Evolutionary conservation across 2,329 filamentous ascomycete genomes (phyloP).

Genomic region (Claviceps sp.): DNA sequence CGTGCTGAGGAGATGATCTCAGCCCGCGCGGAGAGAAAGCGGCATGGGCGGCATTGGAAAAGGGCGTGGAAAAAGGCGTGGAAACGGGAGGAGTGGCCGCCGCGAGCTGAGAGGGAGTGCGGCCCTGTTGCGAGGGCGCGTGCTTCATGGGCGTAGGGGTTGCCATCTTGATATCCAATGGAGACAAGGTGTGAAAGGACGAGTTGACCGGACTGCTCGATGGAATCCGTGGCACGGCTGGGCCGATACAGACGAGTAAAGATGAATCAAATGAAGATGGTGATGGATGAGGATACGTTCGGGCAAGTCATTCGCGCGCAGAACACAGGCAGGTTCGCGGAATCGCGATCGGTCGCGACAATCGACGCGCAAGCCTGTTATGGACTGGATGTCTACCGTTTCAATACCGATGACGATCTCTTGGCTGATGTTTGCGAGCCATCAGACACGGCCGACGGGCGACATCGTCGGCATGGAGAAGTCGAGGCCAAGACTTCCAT

Average conservation of each 20-base stretch:
- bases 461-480: background rate
- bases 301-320: no score
- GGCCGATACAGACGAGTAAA: no score
- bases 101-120: conserved; percentile 36
- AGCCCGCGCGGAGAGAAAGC: conserved; percentile 46
- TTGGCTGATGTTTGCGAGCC: background rate
- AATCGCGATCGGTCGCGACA: background rate
- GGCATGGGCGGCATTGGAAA: conserved; percentile 43
- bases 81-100: conserved; percentile 52
- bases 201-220: no score
- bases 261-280: no score
- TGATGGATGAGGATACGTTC: no score
- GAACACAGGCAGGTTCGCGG: no score
- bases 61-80: conserved; percentile 53
- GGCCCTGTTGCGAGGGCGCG: conserved; percentile 26
- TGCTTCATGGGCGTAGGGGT: conserved; percentile 39
- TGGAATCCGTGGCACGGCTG: no score
- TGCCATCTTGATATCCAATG: conserved; percentile 22
- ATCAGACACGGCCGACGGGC: background rate
- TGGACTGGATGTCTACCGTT: background rate
- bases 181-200: no score
- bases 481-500: background rate
- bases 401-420: background rate
- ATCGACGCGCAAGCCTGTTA: background rate
- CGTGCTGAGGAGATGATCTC: conserved; percentile 48